A percentile compares a stretch with the other conserved stretches of the same genome.
phyloP scores from a whole-genome alignment of 768 basidiomycete genomes.

The Daedaleopsis nitida region DNA sequence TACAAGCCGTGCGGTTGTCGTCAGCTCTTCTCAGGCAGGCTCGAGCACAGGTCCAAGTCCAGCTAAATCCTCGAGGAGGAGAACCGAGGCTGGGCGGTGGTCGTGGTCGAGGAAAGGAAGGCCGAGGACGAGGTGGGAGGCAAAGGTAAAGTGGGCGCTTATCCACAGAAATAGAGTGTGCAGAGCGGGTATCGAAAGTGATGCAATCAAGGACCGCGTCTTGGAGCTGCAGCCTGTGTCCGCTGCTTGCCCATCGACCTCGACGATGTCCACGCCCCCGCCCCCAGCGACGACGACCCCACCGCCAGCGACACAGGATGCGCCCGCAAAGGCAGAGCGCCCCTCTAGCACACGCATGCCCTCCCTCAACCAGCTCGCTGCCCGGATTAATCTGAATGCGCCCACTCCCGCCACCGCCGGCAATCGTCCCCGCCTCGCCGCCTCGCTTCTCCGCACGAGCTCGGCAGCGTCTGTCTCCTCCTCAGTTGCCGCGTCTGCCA shows the following conservation, averaged over 20 bases:
- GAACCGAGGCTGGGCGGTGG: neutral
- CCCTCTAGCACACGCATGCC: conserved; percentile 50
- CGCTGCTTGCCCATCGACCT: conserved; percentile 2
- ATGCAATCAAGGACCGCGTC: conserved; percentile 13
- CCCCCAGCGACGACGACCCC: conserved; percentile 18
- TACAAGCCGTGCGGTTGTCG: neutral
- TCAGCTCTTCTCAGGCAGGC: too few relatives aligned
- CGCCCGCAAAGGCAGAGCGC: conserved; percentile 39
- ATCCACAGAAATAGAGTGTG: conserved; percentile 1
- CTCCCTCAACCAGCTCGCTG: conserved; percentile 81
- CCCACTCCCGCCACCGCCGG: conserved; percentile 38
- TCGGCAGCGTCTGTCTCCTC: conserved; percentile 51
- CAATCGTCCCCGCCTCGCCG: conserved; percentile 70
- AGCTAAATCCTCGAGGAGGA: too few relatives aligned
- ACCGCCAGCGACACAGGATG: conserved; percentile 23
- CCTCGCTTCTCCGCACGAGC: conserved; percentile 66
- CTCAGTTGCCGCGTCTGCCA: conserved; percentile 34
- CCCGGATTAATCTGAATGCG: conserved; percentile 61
- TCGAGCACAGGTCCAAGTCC: too few relatives aligned
- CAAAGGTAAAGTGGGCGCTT: too few relatives aligned
- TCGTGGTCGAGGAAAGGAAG: neutral
- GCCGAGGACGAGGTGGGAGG: too few relatives aligned
- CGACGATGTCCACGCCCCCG: conserved; percentile 23
- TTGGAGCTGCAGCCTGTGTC: neutral
- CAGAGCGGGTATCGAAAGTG: conserved; percentile 11